Percentiles rank a stretch among this genome's conserved stretches.
These are phyloP conservation scores for Suillus americanus DNA, from an alignment of 768 basidiomycete species.

Conservation along the genomic window DNA sequence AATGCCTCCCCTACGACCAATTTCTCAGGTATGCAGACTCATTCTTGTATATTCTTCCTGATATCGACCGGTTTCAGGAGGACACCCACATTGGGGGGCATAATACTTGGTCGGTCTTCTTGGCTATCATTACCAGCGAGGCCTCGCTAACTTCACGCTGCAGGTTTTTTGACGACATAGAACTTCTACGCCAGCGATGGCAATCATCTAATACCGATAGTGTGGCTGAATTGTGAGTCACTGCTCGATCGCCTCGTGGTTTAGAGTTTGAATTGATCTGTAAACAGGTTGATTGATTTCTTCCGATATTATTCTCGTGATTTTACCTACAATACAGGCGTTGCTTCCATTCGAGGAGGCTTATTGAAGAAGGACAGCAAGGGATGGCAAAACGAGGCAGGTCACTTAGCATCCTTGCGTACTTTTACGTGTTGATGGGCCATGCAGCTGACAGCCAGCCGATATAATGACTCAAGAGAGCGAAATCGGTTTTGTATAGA, in stretches of 20 bases:
- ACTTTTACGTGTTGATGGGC: constrained; percentile 11
- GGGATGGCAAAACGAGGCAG: constrained; percentile 92
- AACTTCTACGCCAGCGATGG: constrained; percentile 89
- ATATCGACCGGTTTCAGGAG: constrained; percentile 46
- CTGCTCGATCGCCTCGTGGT: not conserved
- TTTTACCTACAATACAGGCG: constrained; percentile 88
- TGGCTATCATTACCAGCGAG: constrained; percentile 7
- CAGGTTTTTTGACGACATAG: constrained; percentile 98
- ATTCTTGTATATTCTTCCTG: constrained; percentile 1
- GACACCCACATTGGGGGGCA: constrained; percentile 78
- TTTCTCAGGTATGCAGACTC: constrained; percentile 57
- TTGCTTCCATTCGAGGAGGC: constrained; percentile 88
- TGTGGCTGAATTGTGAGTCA: constrained; percentile 87
- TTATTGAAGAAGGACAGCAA: constrained; percentile 88
- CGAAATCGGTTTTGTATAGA: constrained; percentile 96
- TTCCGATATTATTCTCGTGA: constrained; percentile 96
- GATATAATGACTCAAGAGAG: constrained; percentile 75
- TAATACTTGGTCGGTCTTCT: constrained; percentile 68
- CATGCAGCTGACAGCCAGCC: constrained; percentile 45
- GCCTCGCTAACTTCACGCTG: constrained; percentile 10
- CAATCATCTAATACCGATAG: constrained; percentile 90
- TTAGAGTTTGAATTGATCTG: constrained; percentile 3
- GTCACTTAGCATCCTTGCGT: constrained; percentile 22
- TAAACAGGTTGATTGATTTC: constrained; percentile 86
- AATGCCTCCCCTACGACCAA: constrained; percentile 88